Conservation (phyloP, 805 yeast genomes). For the Komagataella populi region DNA sequence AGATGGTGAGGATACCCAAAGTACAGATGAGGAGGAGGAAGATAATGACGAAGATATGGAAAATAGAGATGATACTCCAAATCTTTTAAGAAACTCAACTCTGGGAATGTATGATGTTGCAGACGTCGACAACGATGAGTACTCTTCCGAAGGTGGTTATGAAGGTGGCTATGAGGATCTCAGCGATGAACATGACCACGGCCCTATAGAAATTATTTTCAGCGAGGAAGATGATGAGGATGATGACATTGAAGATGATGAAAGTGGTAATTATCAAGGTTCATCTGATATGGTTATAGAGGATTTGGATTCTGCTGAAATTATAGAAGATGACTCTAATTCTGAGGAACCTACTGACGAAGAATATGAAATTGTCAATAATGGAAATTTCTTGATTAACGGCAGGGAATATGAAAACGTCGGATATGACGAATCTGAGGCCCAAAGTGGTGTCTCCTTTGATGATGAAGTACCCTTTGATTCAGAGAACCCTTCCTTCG, state of each 20-base stretch:
- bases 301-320: background rate
- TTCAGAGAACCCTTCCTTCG: background rate
- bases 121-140: slow-evolving; percentile 49
- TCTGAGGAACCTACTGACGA: background rate
- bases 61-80: slow-evolving; percentile 60
- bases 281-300: background rate
- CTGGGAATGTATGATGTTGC: slow-evolving; percentile 88
- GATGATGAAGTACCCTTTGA: background rate
- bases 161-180: slow-evolving; percentile 13
- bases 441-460: background rate
- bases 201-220: slow-evolving; percentile 11
- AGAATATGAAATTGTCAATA: background rate
- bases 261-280: slow-evolving; percentile 2
- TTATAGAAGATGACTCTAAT: background rate
- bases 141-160: slow-evolving; percentile 17
- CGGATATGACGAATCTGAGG: background rate
- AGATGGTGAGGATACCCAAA: background rate
- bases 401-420: slow-evolving; percentile 2
- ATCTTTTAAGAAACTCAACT: slow-evolving; percentile 77
- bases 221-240: slow-evolving; percentile 14
- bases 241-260: slow-evolving; percentile 9
- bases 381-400: background rate
- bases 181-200: slow-evolving; percentile 18
- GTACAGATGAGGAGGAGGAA: slow-evolving; percentile 37
- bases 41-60: slow-evolving; percentile 43